Evolutionary conservation across 306 rosid species (phyloP).

Genomic region (Corylus heterophylla): DNA sequence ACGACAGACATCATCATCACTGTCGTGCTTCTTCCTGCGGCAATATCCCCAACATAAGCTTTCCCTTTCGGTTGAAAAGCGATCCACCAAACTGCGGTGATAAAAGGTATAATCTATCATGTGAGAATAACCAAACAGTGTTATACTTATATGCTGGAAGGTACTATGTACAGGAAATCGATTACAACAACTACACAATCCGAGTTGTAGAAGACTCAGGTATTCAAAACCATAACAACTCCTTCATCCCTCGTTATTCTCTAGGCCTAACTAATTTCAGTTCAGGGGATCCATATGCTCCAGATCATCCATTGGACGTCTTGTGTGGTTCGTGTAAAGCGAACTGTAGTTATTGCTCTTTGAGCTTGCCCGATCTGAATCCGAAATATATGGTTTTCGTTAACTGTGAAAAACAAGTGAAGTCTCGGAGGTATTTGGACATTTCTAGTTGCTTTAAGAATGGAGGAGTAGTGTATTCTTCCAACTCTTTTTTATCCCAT

Average conservation of each 20-base stretch:
- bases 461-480: not conserved
- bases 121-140: slow-evolving; percentile 25
- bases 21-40: slow-evolving; percentile 24
- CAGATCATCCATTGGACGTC: too few relatives aligned
- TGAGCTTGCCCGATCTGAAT: too few relatives aligned
- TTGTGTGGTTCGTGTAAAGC: too few relatives aligned
- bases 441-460: not conserved
- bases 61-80: slow-evolving; percentile 27
- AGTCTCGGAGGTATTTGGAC: slow-evolving; percentile 12
- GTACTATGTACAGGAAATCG: slow-evolving; percentile 15
- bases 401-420: not conserved
- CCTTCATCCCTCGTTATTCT: slow-evolving; percentile 10
- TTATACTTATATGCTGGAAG: not conserved
- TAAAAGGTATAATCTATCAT: not conserved
- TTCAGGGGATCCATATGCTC: not conserved
- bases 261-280: not conserved
- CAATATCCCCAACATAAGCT: slow-evolving; percentile 15
- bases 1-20: not conserved
- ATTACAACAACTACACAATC: too few relatives aligned
- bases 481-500: not conserved
- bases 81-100: slow-evolving; percentile 10
- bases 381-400: not conserved
- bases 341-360: too few relatives aligned
- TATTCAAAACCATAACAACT: not conserved
- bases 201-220: slow-evolving; percentile 17